Evolutionary conservation across 345 rosid genomes (phyloP).

Genomic region (Citrus mangshanensis): DNA sequence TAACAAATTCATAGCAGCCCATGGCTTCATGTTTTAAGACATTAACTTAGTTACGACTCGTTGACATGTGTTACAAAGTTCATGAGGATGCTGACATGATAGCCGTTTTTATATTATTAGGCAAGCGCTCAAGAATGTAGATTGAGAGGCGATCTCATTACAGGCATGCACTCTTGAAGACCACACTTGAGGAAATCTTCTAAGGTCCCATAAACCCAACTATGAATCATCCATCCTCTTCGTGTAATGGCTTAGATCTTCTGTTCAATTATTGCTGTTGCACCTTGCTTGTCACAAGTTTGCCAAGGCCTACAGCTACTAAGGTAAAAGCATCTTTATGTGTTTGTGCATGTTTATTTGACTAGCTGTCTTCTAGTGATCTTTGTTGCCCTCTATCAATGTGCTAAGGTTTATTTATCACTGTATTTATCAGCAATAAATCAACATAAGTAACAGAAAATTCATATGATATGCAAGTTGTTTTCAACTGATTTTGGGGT

Average conservation of each 20-base stretch:
- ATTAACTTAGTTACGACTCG: not conserved
- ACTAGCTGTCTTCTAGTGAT: not conserved
- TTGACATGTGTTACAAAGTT: not conserved
- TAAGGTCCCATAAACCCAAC: not conserved
- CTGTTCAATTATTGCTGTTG: not conserved
- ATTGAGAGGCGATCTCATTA: not conserved
- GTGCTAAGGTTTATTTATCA: conserved; percentile 33
- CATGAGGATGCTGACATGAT: not conserved
- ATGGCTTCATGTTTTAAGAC: not conserved
- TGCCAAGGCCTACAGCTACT: not conserved
- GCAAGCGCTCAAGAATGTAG: not conserved
- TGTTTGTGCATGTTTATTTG: not conserved
- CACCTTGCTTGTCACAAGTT: not conserved
- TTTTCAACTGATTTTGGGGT: too few species aligned
- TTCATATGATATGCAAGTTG: not conserved
- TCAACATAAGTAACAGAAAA: not conserved
- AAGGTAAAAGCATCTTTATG: not conserved
- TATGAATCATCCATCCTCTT: not conserved
- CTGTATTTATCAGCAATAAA: conserved; percentile 35
- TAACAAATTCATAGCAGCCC: not conserved
- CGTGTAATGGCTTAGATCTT: not conserved
- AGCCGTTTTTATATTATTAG: not conserved
- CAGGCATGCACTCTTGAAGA: not conserved
- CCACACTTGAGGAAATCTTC: not conserved
- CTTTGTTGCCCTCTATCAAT: not conserved